Base-by-base conservation (phyloP, 2,329 filamentous ascomycete species). In the Diaporthe vaccinii region DNA sequence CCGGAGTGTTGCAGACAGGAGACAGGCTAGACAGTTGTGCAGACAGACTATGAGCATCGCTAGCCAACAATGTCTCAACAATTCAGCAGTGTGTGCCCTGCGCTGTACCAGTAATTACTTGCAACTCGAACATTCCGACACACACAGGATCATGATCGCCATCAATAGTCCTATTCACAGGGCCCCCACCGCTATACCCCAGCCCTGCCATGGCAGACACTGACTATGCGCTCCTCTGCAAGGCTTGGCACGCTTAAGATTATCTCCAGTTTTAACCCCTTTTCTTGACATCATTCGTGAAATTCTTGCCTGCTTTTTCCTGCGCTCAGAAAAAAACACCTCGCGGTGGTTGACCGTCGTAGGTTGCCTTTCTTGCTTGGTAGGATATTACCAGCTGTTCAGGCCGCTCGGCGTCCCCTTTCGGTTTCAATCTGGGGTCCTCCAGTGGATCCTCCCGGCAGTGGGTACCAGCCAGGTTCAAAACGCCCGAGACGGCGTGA, bases 201-300 rank as follows among this genome's bases (percentile, higher is more conserved):
- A 61, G 57, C 55, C 39, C 53, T 58, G 69, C 39, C 41, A 62
- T 55, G 41, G 44, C 53, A 59, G 53, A 55, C n/a, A 51, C 71
- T 73, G n/a, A n/a, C 55, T 61, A 61, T 73, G 58, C 46, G 58
- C 58, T 59, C 70, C 39, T 73, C 55, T 65, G 36, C 51, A n/a
- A 36, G 67, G 51, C 59, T 55, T 74, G 61, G 55, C 65, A 49
- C 62, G 58, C 61, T 36, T 51, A 53, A 69, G 22, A 75, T 75
- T 67, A 73, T 75, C 74, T 73, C 74, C 74, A 75, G 34, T 75
- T 75, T 75, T 68, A 41, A 49, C 74, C 74, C 74, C 74, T 75
- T 65, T 75, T 75, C 59, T 67, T 28, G 68, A 73, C 41, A 51
- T 72, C 58, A 67, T 59, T 74, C n/a, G 49, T 69, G 34, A 69